A percentile compares a stretch with the other conserved stretches of the same genome.
Conservation (phyloP, 306 rosid genomes). For the Prunus mongolica region DNA sequence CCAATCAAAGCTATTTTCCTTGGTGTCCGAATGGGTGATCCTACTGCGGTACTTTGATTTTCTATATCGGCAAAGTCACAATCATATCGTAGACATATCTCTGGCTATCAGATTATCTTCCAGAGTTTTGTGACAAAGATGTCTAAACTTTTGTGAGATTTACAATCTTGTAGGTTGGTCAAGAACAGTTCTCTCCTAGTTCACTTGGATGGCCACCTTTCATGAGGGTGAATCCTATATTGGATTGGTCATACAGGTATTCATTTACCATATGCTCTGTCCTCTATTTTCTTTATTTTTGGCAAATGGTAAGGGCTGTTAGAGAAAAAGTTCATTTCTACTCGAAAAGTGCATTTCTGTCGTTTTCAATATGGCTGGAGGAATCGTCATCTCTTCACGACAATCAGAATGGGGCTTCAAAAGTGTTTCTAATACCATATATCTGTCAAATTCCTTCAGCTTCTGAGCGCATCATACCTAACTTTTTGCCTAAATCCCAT, state of each 20-base stretch:
- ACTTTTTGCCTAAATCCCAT: background rate
- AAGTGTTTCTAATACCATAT: background rate
- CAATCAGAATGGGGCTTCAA: background rate
- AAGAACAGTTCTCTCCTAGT: constrained; percentile 96
- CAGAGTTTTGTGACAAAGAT: background rate
- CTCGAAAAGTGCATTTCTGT: background rate
- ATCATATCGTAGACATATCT: constrained; percentile 8
- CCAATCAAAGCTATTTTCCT: constrained; percentile 92
- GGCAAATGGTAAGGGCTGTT: constrained; percentile 13
- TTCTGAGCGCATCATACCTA: background rate
- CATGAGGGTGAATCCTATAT: constrained; percentile 97
- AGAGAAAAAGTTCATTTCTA: background rate
- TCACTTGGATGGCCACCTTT: constrained; percentile 96
- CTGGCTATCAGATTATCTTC: background rate
- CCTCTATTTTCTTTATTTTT: background rate
- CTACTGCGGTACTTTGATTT: constrained; percentile 77
- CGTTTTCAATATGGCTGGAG: background rate
- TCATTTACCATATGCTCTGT: constrained; percentile 16
- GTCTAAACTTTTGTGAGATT: background rate
- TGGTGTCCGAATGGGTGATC: constrained; percentile 96
- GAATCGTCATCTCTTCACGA: background rate
- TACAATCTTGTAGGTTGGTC: constrained; percentile 70
- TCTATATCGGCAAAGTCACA: constrained; percentile 7
- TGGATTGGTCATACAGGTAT: constrained; percentile 96
- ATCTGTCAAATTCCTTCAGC: background rate